Conservation (phyloP, 2,329 filamentous ascomycete genomes). For the Penicillium sp. region DNA sequence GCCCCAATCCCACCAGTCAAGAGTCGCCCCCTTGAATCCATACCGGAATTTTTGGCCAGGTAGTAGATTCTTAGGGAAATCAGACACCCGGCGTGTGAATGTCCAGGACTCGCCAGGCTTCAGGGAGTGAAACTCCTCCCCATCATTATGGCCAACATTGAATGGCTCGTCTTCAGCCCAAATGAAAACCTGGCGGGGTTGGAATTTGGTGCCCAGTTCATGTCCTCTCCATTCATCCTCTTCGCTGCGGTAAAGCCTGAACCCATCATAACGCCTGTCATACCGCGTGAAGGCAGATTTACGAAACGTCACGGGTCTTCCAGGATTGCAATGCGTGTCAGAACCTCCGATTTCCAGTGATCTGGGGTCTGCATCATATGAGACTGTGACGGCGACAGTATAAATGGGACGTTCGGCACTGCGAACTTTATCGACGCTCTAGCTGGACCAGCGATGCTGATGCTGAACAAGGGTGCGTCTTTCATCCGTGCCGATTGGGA, state of each 20-base stretch:
- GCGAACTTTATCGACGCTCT: background rate
- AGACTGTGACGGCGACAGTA: background rate
- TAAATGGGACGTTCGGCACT: background rate
- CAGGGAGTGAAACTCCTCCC: background rate
- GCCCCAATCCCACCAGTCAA: background rate
- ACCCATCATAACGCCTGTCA: background rate
- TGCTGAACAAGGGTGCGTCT: background rate
- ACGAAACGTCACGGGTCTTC: background rate
- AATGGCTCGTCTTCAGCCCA: background rate
- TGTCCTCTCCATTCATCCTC: background rate
- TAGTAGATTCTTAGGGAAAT: background rate
- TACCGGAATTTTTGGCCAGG: background rate
- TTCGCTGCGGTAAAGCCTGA: background rate
- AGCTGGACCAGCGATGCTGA: background rate
- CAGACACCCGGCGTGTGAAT: background rate
- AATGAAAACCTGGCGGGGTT: background rate
- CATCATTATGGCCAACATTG: background rate
- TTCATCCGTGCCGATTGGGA: background rate
- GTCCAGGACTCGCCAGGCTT: background rate
- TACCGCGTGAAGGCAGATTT: background rate
- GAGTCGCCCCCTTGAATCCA: background rate
- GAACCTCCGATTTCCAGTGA: too few relatives aligned
- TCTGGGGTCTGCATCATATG: background rate
- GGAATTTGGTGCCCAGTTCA: background rate
- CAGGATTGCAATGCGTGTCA: background rate